Evolutionary conservation across 345 rosid species (phyloP).

Genomic region (Heritiera fomes): DNA sequence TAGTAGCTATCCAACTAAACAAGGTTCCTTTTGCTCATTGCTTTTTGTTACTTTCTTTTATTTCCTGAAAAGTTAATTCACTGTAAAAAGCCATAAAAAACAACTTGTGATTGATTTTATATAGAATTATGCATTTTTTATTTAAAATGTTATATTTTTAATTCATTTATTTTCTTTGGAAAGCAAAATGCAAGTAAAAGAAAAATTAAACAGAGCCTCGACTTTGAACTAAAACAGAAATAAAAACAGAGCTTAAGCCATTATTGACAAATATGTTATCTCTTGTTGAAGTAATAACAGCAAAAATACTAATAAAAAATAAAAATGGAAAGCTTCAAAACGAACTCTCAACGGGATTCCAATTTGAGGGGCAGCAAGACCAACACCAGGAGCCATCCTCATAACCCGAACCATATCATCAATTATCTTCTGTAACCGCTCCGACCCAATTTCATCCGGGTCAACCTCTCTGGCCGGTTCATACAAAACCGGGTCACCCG

Average conservation of each 20-base stretch:
- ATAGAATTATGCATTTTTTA: not conserved
- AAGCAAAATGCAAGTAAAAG: not conserved
- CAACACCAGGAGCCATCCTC: slow-evolving; percentile 90
- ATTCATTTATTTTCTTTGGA: not conserved
- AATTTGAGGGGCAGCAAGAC: slow-evolving; percentile 95
- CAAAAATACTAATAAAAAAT: not conserved
- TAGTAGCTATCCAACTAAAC: not conserved
- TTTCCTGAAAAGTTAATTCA: too few species aligned
- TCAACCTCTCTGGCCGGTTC: slow-evolving; percentile 76
- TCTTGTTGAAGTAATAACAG: not conserved
- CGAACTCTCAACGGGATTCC: slow-evolving; percentile 72
- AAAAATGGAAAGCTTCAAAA: not conserved
- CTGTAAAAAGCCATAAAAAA: too few species aligned
- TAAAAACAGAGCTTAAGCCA: not conserved
- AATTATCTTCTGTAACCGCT: slow-evolving; percentile 81
- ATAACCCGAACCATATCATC: slow-evolving; percentile 75
- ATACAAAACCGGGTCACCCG: slow-evolving; percentile 94
- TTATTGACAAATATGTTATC: not conserved
- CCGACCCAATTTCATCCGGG: slow-evolving; percentile 72
- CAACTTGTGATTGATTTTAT: not conserved
- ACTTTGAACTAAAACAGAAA: not conserved
- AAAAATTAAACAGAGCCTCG: not conserved
- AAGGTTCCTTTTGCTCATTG: not conserved
- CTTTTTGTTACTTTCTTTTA: too few species aligned
- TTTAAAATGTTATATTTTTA: not conserved